phyloP scores from a whole-genome alignment of 257 asterid species.

The Linderniella brevidens region DNA sequence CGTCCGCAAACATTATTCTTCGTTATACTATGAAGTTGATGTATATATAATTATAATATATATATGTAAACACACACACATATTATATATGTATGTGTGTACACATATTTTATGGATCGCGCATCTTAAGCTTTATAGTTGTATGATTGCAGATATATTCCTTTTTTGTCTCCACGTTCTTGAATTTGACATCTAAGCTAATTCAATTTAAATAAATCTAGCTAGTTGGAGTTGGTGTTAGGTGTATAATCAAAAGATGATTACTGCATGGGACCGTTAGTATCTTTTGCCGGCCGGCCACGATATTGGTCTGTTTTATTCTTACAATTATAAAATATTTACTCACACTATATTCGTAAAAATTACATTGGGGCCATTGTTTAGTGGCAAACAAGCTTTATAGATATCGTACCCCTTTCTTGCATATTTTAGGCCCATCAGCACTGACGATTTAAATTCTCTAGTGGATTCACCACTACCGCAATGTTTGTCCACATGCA shows the following conservation, averaged over 20 bases:
- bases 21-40: too few relatives aligned
- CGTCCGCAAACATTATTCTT: too few relatives aligned
- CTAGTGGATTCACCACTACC: too few relatives aligned
- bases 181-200: conserved; percentile 9
- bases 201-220: conserved; percentile 2
- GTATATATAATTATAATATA: too few relatives aligned
- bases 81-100: too few relatives aligned
- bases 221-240: conserved; percentile 33
- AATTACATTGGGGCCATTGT: too few relatives aligned
- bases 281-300: conserved; percentile 32
- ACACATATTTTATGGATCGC: too few relatives aligned
- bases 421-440: conserved; percentile 3
- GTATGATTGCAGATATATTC: not conserved
- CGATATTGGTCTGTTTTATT: too few relatives aligned
- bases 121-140: not conserved
- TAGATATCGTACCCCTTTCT: conserved; percentile 9
- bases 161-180: not conserved
- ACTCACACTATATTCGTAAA: too few relatives aligned
- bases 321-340: conserved; percentile 1
- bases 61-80: too few relatives aligned
- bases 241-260: conserved; percentile 10
- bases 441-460: not conserved
- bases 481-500: too few relatives aligned
- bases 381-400: conserved; percentile 30
- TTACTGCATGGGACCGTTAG: conserved; percentile 24